These are phyloP conservation scores for Didymella keratinophila DNA, from an alignment of 2,329 filamentous ascomycete species.

Conservation along the genomic window DNA sequence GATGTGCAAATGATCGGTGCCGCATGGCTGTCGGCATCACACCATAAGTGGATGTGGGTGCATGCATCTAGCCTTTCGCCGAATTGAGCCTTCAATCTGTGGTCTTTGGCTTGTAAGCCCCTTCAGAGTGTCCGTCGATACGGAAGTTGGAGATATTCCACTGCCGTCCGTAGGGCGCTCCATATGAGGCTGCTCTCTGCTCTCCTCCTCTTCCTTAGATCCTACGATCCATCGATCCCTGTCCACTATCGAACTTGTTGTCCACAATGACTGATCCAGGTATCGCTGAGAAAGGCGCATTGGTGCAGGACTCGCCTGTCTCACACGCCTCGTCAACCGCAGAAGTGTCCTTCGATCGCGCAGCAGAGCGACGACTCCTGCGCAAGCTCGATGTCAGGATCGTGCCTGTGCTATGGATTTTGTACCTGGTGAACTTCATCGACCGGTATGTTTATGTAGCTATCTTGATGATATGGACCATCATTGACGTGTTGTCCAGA, in stretches of 20 bases:
- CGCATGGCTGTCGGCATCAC: not conserved
- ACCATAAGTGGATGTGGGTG: not conserved
- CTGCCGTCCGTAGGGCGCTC: not conserved
- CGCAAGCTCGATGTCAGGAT: conserved; percentile 44
- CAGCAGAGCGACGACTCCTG: conserved; percentile 36
- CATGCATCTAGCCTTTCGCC: conserved; percentile 1
- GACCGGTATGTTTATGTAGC: conserved; percentile 31
- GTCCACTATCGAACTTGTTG: not conserved
- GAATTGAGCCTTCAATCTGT: not conserved
- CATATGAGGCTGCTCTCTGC: not conserved
- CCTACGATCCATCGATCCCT: too few species aligned
- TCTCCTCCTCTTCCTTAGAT: not conserved
- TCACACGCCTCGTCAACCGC: conserved; percentile 20
- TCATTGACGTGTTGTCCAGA: conserved; percentile 10
- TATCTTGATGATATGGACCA: too few species aligned
- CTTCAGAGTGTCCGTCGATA: not conserved
- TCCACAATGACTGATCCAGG: conserved; percentile 10
- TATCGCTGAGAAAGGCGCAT: conserved; percentile 22
- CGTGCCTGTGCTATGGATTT: conserved; percentile 43
- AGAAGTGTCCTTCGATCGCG: conserved; percentile 31
- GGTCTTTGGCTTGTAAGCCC: not conserved
- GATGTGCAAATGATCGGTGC: not conserved
- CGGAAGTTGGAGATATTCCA: not conserved
- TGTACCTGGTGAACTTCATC: conserved; percentile 46
- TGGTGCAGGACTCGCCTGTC: conserved; percentile 7